phyloP scores from a whole-genome alignment of 345 rosid genomes.

The Eucalyptus victrix region DNA sequence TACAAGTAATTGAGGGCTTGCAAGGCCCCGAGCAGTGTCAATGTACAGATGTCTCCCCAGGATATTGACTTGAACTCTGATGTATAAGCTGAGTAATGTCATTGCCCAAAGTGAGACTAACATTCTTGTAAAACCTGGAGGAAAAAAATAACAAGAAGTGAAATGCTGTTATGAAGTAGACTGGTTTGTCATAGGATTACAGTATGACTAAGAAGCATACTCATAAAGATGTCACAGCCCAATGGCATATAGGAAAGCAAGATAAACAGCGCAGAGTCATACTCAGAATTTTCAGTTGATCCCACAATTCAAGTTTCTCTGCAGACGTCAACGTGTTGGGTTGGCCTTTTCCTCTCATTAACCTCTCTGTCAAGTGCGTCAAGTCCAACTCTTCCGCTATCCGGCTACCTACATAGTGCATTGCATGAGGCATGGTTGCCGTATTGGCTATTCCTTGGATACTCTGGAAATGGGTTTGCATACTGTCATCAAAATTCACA shows the following conservation, averaged over 20 bases:
- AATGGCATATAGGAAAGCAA: background rate
- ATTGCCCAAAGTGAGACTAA: conserved; percentile 75
- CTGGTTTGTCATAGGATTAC: background rate
- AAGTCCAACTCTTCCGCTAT: conserved; percentile 66
- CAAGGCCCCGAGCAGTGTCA: conserved; percentile 75
- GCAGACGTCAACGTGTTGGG: conserved; percentile 42
- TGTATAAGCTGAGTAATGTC: conserved; percentile 74
- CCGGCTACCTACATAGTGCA: conserved; percentile 46
- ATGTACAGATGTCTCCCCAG: conserved; percentile 90
- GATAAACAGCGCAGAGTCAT: conserved; percentile 1
- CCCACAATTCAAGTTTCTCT: conserved; percentile 90
- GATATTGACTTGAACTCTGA: conserved; percentile 93
- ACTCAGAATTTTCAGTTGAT: conserved; percentile 75
- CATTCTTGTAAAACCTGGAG: conserved; percentile 88
- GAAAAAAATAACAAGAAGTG: background rate
- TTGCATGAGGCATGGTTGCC: conserved; percentile 74
- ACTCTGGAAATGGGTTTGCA: conserved; percentile 81
- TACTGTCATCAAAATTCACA: conserved; percentile 17
- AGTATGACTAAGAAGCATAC: background rate
- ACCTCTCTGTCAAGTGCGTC: conserved; percentile 53
- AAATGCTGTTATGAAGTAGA: background rate
- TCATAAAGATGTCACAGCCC: background rate
- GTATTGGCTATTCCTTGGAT: conserved; percentile 84
- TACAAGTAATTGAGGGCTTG: conserved; percentile 54
- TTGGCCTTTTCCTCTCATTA: conserved; percentile 72